phyloP scores from a whole-genome alignment of 2,329 filamentous ascomycete species.

The Hymenoscyphus fraxineus region DNA sequence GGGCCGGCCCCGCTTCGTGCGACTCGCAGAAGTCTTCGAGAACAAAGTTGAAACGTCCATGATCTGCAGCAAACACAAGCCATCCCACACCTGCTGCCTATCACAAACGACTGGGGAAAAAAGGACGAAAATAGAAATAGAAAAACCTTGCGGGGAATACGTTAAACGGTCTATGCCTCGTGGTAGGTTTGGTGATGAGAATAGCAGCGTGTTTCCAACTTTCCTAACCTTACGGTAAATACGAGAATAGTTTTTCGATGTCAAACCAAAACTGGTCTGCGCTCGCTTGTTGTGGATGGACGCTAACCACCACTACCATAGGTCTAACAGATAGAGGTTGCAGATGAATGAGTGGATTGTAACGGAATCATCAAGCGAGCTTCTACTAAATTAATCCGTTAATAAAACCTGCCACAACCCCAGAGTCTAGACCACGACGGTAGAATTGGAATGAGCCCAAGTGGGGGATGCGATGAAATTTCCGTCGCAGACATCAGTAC shows the following conservation, averaged over 20 bases:
- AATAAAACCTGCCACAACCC: neutral
- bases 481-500: neutral
- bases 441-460: neutral
- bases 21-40: neutral
- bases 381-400: neutral
- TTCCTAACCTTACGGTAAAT: neutral
- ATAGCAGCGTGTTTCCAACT: neutral
- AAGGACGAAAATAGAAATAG: neutral
- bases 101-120: neutral
- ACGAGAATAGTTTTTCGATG: neutral
- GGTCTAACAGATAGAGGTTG: neutral
- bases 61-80: constrained; percentile 1
- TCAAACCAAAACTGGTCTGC: neutral
- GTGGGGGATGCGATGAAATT: neutral
- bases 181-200: neutral
- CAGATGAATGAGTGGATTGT: neutral
- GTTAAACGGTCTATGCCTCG: neutral
- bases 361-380: neutral
- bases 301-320: neutral
- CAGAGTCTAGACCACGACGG: neutral
- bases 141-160: neutral
- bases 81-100: neutral
- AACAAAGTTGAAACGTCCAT: constrained; percentile 2
- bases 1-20: neutral
- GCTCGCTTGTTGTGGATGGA: neutral